Evolutionary conservation across 2,329 filamentous ascomycete species (phyloP).

Genomic region (Microcera coccophila): DNA sequence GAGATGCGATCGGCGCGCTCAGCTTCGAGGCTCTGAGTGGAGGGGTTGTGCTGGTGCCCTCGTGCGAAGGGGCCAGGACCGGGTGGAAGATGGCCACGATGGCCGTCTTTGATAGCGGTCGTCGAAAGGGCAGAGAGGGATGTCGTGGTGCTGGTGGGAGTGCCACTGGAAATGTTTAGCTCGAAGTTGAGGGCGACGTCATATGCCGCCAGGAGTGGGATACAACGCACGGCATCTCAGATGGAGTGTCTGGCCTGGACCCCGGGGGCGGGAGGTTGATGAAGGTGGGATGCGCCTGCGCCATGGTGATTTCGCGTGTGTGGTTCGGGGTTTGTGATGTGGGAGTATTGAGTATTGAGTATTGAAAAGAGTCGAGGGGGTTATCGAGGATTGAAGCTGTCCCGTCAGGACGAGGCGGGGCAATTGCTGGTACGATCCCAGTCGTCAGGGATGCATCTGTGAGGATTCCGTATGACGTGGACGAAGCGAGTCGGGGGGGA

Average conservation of each 20-base stretch:
- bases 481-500: neutral
- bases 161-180: constrained; percentile 59
- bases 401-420: neutral
- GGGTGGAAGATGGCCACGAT: constrained; percentile 72
- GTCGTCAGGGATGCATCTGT: neutral
- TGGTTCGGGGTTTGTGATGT: too few relatives aligned
- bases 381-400: neutral
- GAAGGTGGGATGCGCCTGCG: constrained; percentile 57
- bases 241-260: constrained; percentile 80
- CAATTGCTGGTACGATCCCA: neutral
- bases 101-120: constrained; percentile 93
- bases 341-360: too few relatives aligned
- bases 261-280: constrained; percentile 81
- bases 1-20: constrained; percentile 95
- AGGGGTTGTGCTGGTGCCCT: constrained; percentile 55
- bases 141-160: constrained; percentile 87
- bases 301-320: constrained; percentile 33
- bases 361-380: constrained; percentile 2
- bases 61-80: constrained; percentile 46
- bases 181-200: constrained; percentile 12
- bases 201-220: constrained; percentile 1
- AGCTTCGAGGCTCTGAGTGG: constrained; percentile 74
- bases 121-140: constrained; percentile 89
- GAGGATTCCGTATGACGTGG: neutral
- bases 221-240: constrained; percentile 77